These are phyloP conservation scores for Trifolium subterraneum DNA, from an alignment of 306 rosid species.

Conservation along the genomic window DNA sequence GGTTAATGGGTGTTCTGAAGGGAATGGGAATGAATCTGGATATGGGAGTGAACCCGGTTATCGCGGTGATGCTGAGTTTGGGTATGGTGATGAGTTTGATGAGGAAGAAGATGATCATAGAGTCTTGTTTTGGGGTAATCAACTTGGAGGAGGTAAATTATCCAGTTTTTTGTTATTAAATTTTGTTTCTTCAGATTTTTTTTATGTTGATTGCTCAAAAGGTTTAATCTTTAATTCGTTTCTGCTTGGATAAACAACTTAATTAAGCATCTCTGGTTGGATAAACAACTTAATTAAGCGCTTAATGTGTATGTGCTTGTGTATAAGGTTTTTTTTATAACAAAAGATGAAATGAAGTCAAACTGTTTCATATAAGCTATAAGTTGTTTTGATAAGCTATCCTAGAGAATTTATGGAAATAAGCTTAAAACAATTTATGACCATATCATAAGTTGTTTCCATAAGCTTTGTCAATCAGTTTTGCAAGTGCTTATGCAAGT, in stretches of 20 bases:
- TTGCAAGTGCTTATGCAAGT: not conserved
- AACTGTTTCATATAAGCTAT: not conserved
- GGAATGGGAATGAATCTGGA: slow-evolving; percentile 83
- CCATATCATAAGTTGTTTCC: not conserved
- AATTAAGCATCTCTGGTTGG: not conserved
- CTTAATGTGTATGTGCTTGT: not conserved
- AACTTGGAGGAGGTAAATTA: slow-evolving; percentile 59
- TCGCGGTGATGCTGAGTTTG: slow-evolving; percentile 97
- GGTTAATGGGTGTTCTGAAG: slow-evolving; percentile 67
- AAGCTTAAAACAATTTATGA: not conserved
- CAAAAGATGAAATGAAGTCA: not conserved
- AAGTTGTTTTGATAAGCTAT: not conserved
- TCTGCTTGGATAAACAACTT: not conserved
- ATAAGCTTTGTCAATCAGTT: not conserved
- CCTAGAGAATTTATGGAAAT: not conserved
- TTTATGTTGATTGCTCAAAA: not conserved
- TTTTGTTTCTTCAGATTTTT: not conserved
- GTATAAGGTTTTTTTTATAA: not conserved
- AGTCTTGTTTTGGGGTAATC: slow-evolving; percentile 81
- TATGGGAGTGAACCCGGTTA: slow-evolving; percentile 99
- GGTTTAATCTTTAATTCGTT: not conserved
- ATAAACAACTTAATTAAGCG: not conserved
- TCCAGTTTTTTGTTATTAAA: not conserved
- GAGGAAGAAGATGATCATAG: slow-evolving; percentile 92
- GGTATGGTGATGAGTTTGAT: slow-evolving; percentile 92